Conservation (phyloP, 352 stramenopile genomes). For the Globisporangium okanoganense region DNA sequence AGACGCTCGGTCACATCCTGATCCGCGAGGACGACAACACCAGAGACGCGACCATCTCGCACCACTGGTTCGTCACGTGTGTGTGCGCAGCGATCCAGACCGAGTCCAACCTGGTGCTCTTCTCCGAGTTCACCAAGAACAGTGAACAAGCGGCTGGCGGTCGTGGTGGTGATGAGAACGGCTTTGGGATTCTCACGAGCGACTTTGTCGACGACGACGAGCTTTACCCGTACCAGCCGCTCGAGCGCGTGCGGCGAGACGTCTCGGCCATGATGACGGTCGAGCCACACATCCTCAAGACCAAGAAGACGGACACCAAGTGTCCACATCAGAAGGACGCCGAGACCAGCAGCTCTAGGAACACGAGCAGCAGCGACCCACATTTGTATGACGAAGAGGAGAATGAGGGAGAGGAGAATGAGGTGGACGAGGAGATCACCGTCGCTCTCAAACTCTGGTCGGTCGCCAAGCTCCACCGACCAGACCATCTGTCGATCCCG, state of each 20-base stretch:
- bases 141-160: not conserved
- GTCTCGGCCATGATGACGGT: constrained; percentile 17
- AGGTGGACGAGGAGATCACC: too few species aligned
- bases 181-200: constrained; percentile 22
- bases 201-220: constrained; percentile 19
- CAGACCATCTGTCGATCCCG: too few species aligned
- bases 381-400: too few species aligned
- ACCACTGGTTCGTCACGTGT: constrained; percentile 42
- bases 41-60: constrained; percentile 31
- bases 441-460: too few species aligned
- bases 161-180: not conserved
- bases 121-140: constrained; percentile 19
- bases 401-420: too few species aligned
- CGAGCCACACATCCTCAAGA: too few species aligned
- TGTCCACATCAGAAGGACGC: constrained; percentile 3
- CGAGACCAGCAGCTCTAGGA: not conserved
- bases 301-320: constrained; percentile 5
- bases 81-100: constrained; percentile 27
- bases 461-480: too few species aligned
- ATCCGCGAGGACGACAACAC: constrained; percentile 54
- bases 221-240: constrained; percentile 12
- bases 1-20: constrained; percentile 47
- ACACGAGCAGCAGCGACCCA: too few species aligned
- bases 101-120: constrained; percentile 40
- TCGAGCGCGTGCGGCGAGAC: constrained; percentile 16